Base-by-base conservation (phyloP, 202 grass and related monocot species). In the Elaeis oleifera region DNA sequence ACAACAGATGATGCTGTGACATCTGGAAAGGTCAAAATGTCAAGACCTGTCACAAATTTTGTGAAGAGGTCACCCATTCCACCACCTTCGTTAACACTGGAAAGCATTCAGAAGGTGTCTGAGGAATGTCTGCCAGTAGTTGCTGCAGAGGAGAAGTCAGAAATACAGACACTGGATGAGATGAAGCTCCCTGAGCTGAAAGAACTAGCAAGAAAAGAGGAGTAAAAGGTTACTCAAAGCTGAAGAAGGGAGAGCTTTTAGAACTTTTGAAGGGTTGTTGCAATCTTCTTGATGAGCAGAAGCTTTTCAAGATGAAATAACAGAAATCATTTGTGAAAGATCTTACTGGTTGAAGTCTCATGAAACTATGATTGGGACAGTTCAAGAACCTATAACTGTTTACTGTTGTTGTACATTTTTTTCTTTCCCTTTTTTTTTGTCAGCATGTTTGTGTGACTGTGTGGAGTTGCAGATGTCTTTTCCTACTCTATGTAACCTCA, bases 181-280 rank as follows among this genome's bases (percentile, higher is more conserved):
- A 79, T 91, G 91, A 90, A 77, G 59, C 18, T 88, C 49, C 29
- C 64, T 4, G 78, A 88, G 44, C 62, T 90, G 78, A 90, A 78
- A 72, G 81, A 73, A 49, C 4, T 91, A 74, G 91, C 87, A 5
- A 90, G 50, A 27, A 62, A n/a, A 90, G 74, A 54, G 69, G 68
- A 29, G 75, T 96, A 71, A 91, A 73, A 64, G 84, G 84, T 28
- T 90, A 83, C 77, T 76, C 87, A 22, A 91, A 78, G 69, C 22
- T 85, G 50, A 96, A 81, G 64, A 96, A 89, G 74, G 74, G 61
- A 6, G 74, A 88, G 26, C 56, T 91, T 27, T 23, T 91, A 25
- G 79, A 83, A 53, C 72, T 83, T 62, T 50, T 90, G 71, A 78
- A 71, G 69, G 70, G 26, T 49, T 57, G 32, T 17, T 54, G 22